Conservation (phyloP, 176 grass and related monocot genomes). For the Carex scoparia region DNA sequence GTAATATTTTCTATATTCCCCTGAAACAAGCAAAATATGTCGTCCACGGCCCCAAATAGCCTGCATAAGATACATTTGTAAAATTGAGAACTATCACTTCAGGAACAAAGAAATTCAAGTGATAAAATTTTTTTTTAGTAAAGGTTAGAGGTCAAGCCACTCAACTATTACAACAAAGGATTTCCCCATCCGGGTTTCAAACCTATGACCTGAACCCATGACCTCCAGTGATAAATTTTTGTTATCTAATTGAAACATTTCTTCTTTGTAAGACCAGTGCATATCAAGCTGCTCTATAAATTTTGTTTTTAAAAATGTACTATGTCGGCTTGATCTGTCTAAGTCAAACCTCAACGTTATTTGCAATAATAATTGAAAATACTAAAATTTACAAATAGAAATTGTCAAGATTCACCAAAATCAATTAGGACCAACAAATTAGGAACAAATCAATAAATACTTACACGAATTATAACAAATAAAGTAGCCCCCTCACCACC, state of each 20-base stretch:
- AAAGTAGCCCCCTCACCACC: not conserved
- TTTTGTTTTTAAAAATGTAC: not conserved
- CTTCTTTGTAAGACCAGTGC: not conserved
- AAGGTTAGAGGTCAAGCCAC: too few species aligned
- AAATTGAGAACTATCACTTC: not conserved
- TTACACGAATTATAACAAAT: not conserved
- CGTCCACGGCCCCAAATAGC: constrained; percentile 65
- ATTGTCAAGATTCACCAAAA: not conserved
- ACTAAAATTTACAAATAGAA: not conserved
- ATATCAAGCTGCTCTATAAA: not conserved
- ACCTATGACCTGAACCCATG: too few species aligned
- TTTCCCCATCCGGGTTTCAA: too few species aligned
- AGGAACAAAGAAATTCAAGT: not conserved
- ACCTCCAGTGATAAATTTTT: not conserved
- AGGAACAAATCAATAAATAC: not conserved
- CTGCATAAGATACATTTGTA: constrained; percentile 29
- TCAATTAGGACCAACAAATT: not conserved
- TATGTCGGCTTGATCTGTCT: not conserved
- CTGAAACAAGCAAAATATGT: constrained; percentile 91
- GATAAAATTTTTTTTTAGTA: not conserved
- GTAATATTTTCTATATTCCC: constrained; percentile 79
- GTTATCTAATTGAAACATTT: constrained; percentile 2
- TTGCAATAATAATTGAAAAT: not conserved
- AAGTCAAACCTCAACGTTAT: not conserved
- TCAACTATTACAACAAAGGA: too few species aligned